Evolutionary conservation across 2,329 filamentous ascomycete genomes (phyloP), one percentile per base, ranked within the genome.

Genomic region (Thermoascus crustaceus): DNA sequence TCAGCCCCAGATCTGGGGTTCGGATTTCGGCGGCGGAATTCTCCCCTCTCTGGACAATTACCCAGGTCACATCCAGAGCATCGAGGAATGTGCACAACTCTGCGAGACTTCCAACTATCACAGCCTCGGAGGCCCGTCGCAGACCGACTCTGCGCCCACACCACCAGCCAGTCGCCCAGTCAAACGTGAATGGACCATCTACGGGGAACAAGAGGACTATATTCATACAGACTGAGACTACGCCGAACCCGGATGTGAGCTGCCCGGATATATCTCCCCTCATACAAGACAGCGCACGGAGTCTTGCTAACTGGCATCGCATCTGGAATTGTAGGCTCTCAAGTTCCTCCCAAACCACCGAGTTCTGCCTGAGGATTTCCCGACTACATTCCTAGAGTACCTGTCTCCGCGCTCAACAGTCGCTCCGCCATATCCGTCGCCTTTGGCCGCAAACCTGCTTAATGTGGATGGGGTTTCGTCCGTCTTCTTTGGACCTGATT

Each of bases 151-250:
- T 72, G 45, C 60, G 59, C 22, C 58, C 63, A 17, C 45, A 54
- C 29, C 64, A 68, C 41, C 67, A 66, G 31, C 54, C 55, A 14
- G 42, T 49, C 5, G 50, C 58, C 5, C 54, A 50, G 23, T 53
- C 57, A 26, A 50, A 61, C 11, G 57, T 63, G 27, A 64, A 60
- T 31, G 54, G 58, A 2, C 48, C 61, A 14, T 58, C 55, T n/a
- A 54, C 60, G 16, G 57, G 54, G 16, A 60, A 62, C 38, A 64
- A 60, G 40, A 80, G 89, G 45, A 87, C 79, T 16, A 94, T 98
- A 62, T 98, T 96, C 69, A 98, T 98, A 55, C 91, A 98, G 66
- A 96, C 89, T 4, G 89, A 96, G 57, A 76, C 75, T 46, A 98
- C 91, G 1, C 91, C 91, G 17, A 98, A 98, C 64, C 72, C 79